A percentile compares a stretch with the other conserved stretches of the same genome.
Conservation (phyloP, 2,329 filamentous ascomycete species). For the Pseudogymnoascus sp. region DNA sequence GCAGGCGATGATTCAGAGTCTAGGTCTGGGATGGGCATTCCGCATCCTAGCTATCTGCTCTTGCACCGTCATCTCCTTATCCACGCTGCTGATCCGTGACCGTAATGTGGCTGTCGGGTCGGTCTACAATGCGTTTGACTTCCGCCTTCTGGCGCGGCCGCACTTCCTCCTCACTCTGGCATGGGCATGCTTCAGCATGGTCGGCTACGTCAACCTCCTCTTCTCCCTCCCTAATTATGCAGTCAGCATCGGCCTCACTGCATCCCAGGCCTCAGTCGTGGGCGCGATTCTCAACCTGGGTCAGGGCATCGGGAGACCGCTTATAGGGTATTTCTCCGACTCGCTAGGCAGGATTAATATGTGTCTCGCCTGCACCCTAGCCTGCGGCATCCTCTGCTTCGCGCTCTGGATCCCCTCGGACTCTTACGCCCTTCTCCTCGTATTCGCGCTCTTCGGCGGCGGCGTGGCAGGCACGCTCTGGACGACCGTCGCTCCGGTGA, state of each 20-base stretch:
- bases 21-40: constrained; percentile 49
- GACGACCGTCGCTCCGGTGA: constrained; percentile 57
- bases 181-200: constrained; percentile 37
- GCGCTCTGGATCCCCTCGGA: constrained; percentile 38
- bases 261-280: constrained; percentile 32
- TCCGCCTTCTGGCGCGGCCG: constrained; percentile 27
- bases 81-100: background rate
- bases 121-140: background rate
- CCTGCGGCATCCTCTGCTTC: constrained; percentile 31
- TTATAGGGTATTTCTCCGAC: constrained; percentile 38
- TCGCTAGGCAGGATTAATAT: constrained; percentile 34
- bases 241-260: constrained; percentile 33
- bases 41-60: constrained; percentile 31
- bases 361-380: constrained; percentile 32
- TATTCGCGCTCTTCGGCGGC: constrained; percentile 36
- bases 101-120: background rate
- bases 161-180: constrained; percentile 30
- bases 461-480: constrained; percentile 39
- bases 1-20: constrained; percentile 45
- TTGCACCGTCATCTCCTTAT: background rate
- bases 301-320: constrained; percentile 38
- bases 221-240: constrained; percentile 40
- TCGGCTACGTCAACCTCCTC: constrained; percentile 40
- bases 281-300: constrained; percentile 39
- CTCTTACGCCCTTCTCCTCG: constrained; percentile 33